Base-by-base conservation (phyloP, 2,329 filamentous ascomycete species). In the Clarireedia monteithiana region DNA sequence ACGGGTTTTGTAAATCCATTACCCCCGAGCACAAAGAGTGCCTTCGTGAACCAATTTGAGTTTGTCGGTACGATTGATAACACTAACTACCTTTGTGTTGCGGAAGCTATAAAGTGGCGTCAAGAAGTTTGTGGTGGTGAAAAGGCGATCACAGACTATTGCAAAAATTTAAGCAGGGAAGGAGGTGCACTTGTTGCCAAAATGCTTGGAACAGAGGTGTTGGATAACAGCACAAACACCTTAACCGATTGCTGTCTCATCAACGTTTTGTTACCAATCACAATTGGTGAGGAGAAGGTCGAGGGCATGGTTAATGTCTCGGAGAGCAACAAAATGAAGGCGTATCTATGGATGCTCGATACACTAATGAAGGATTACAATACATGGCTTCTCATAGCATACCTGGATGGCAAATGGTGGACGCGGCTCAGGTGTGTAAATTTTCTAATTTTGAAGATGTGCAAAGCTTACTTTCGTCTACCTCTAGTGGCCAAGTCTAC, bases 21-120 rank as follows among this genome's bases (percentile, higher is more conserved):
- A 24, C 72, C 74, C 2, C 66, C 70, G n/a, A 69, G 65, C 48
- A 56, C 63, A 1, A 73, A 73, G 47, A 78, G 79, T 7, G 66
- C 70, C 0, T 96, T 88, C 60, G 79, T 89, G 15, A 73, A 69
- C 12, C 83, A 84, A 45, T 96, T 96, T 66, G 82, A 90, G 64
- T 92, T 85, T 60, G 78, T 86, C 3, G 89, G 87, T 10, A 95
- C 91, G 0, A 70, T 84, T 5, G 91, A 96, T 65, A 84, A 81
- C 58, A 75, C 81, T 4, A 81, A 88, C 0, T 92, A 85, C 61
- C 73, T 90, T 1, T 90, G 85, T 65, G 77, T 94, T 15, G 81
- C 83, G 7, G 83, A 87, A 7, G 84, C 86, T 0, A 74, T 96
- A 24, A 72, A 78, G 48, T 96, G 88, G 80, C 81, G 91, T 1